Conservation (phyloP, 169 alveolate genomes). For the Plasmodium ovale region DNA sequence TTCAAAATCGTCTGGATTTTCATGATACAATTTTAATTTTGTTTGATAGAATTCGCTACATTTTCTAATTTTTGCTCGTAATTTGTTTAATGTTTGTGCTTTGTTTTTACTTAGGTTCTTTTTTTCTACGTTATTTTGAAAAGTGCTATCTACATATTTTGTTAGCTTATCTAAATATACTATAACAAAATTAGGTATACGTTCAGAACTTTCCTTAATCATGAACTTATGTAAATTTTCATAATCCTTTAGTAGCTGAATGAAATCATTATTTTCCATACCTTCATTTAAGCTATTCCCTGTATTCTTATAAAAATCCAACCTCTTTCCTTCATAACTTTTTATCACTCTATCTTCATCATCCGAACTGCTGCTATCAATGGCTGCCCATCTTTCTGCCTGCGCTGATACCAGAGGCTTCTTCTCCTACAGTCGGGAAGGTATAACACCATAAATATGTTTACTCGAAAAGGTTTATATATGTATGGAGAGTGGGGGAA, state of each 20-base stretch:
- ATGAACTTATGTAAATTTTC: slow-evolving; percentile 85
- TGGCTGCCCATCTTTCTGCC: slow-evolving; percentile 83
- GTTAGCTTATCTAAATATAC: slow-evolving; percentile 80
- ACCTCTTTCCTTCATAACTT: slow-evolving; percentile 88
- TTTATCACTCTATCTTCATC: slow-evolving; percentile 88
- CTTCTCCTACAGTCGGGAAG: slow-evolving; percentile 78
- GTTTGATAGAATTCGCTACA: slow-evolving; percentile 85
- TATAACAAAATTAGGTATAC: slow-evolving; percentile 81
- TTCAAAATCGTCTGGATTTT: slow-evolving; percentile 84
- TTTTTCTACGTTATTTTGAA: slow-evolving; percentile 84
- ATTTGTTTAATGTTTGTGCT: slow-evolving; percentile 87
- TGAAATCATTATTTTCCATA: slow-evolving; percentile 83
- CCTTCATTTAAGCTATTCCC: slow-evolving; percentile 83
- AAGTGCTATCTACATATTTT: slow-evolving; percentile 63
- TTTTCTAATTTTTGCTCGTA: slow-evolving; percentile 87
- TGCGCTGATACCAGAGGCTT: slow-evolving; percentile 78
- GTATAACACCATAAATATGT: no score
- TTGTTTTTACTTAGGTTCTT: slow-evolving; percentile 87
- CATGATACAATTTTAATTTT: slow-evolving; percentile 84
- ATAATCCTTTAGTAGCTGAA: slow-evolving; percentile 86
- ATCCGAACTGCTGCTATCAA: slow-evolving; percentile 87
- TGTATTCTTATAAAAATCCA: slow-evolving; percentile 83
- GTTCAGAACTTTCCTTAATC: slow-evolving; percentile 82
- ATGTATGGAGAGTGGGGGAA: no score
- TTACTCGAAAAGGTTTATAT: no score